A percentile compares a stretch with the other conserved stretches of the same genome.
Conservation (phyloP, 768 basidiomycete species). For the Suillus brevipes region DNA sequence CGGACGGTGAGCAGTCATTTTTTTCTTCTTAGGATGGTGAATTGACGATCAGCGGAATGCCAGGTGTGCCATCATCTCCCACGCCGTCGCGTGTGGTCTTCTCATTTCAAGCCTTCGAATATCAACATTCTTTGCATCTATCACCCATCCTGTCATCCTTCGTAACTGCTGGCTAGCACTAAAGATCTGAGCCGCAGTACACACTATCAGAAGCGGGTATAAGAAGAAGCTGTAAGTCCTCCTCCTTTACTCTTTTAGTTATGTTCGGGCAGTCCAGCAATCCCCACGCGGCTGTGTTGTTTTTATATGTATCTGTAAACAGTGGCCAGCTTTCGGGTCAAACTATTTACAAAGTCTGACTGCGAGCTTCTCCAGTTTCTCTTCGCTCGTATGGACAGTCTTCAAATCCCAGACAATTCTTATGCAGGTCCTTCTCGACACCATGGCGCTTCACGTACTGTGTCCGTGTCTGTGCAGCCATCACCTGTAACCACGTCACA, state of each 20-base stretch:
- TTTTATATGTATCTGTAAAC: conserved; percentile 21
- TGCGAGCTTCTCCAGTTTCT: conserved; percentile 7
- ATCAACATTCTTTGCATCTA: conserved; percentile 18
- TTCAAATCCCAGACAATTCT: conserved; percentile 47
- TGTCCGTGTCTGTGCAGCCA: conserved; percentile 58
- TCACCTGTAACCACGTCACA: conserved; percentile 44
- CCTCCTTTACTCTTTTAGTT: conserved; percentile 16
- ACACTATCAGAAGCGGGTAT: not conserved
- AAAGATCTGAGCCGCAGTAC: conserved; percentile 1
- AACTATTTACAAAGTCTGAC: conserved; percentile 12
- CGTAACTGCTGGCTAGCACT: conserved; percentile 2
- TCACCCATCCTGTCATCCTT: conserved; percentile 5
- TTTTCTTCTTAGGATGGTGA: not conserved
- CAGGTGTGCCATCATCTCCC: conserved; percentile 27
- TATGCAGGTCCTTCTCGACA: conserved; percentile 48
- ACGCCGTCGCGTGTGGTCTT: conserved; percentile 23
- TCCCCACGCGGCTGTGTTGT: conserved; percentile 21
- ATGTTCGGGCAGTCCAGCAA: conserved; percentile 19
- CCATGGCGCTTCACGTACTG: conserved; percentile 45
- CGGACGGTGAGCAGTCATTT: conserved; percentile 3
- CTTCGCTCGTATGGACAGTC: conserved; percentile 27
- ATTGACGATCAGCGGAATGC: conserved; percentile 10
- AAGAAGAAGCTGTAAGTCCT: conserved; percentile 18
- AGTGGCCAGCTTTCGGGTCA: conserved; percentile 9
- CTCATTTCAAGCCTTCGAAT: conserved; percentile 17